Base-by-base conservation (phyloP, 2,329 filamentous ascomycete species). In the Alternaria consortialis region DNA sequence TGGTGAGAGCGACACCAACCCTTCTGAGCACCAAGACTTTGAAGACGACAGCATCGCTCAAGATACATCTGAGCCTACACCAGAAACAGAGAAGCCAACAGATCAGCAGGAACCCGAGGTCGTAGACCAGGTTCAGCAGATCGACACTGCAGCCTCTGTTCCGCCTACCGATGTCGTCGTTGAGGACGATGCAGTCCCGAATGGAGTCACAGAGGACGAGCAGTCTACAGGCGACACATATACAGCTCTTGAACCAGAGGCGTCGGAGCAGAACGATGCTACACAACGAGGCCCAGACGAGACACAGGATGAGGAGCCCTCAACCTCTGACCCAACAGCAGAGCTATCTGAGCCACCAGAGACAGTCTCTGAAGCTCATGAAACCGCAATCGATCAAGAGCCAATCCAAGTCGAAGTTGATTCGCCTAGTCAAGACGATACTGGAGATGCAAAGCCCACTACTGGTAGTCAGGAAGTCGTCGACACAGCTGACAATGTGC, bases 1-100 rank as follows among this genome's bases (percentile, higher is more conserved):
- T n/a, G 47, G 52, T 17, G 47, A 56, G 27, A 50, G 37, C n/a
- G 47, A 63, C n/a, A 56, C 43, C n/a, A 50, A 60, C 25, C 42
- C 42, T n/a, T 60, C 56, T 5, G 60, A 63, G 40, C 52, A 53
- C 13, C 39, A 44, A 17, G 47, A 56, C 17, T 39, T 9, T 4
- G 56, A 63, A 39, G 42, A 31, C 9, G 42, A 52, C 7, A 52
- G 39, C 23, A 27, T 48, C 29, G 23, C 23, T 2, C n/a, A 46
- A 15, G 44, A 48, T 29, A 25, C 39, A 23, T 51, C 29, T 4
- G 56, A 62, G 7, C 27, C 34, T 17, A 46, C 20, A 5, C 40
- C 40, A 12, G 58, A 52, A 13, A 42, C 52, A 27, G 58, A 57
- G 17, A 58, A 57, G 20, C 25, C 23, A 36, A 27, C 46, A 37